These are phyloP conservation scores for Pseudozyma sp. DNA, from an alignment of 1,284 basidiomycete genomes.

Conservation along the genomic window DNA sequence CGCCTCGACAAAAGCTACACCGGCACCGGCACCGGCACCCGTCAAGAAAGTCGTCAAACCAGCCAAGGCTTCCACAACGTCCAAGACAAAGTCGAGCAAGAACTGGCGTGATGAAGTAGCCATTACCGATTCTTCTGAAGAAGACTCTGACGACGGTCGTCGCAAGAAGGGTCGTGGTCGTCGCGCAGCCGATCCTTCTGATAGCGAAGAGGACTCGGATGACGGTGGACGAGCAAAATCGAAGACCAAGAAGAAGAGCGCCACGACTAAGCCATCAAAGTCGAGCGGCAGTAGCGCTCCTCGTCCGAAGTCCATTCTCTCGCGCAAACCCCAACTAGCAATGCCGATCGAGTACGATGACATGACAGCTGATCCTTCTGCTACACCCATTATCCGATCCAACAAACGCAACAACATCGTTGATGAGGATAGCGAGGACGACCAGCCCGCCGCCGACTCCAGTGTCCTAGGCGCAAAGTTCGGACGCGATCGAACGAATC, in stretches of 20 bases:
- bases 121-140: conserved; percentile 44
- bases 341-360: conserved; percentile 41
- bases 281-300: neutral
- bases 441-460: conserved; percentile 18
- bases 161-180: neutral
- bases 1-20: conserved; percentile 16
- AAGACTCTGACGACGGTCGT: conserved; percentile 16
- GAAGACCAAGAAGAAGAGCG: conserved; percentile 16
- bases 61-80: conserved; percentile 3
- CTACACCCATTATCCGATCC: conserved; percentile 44
- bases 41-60: conserved; percentile 20
- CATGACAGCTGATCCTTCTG: conserved; percentile 43
- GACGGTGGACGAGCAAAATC: conserved; percentile 9
- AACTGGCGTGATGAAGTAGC: conserved; percentile 46
- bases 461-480: conserved; percentile 28
- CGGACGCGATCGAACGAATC: conserved; percentile 41
- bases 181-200: conserved; percentile 2
- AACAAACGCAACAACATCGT: conserved; percentile 18
- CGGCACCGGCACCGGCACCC: neutral
- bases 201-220: conserved; percentile 19
- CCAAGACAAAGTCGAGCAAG: conserved; percentile 23
- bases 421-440: conserved; percentile 16
- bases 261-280: conserved; percentile 3
- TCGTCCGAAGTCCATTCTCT: conserved; percentile 4
- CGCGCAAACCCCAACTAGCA: conserved; percentile 14